Evolutionary conservation across 495 filamentous ascomycete genomes (phyloP).

Genomic region (Penicillium malachiteum): DNA sequence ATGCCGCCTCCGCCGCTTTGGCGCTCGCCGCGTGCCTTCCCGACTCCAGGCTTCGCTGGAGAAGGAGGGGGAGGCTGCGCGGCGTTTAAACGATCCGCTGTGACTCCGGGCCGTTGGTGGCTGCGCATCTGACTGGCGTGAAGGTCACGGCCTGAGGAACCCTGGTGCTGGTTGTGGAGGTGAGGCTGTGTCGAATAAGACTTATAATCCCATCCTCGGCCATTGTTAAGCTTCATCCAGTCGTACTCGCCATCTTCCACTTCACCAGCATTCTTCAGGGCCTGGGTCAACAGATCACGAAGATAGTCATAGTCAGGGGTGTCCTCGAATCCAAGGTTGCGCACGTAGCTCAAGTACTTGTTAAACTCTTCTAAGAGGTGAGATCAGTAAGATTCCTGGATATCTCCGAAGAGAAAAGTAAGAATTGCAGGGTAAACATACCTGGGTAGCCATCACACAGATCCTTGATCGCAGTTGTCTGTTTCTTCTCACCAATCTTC

Average conservation of each 20-base stretch:
- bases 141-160: conserved; percentile 74
- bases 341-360: conserved; percentile 95
- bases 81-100: conserved; percentile 94
- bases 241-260: conserved; percentile 99
- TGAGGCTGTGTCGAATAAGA: conserved; percentile 74
- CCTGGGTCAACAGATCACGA: conserved; percentile 92
- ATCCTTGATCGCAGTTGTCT: conserved; percentile 94
- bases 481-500: conserved; percentile 99
- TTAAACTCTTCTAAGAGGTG: conserved; percentile 77
- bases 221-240: conserved; percentile 99
- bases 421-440: conserved; percentile 25
- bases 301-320: conserved; percentile 98
- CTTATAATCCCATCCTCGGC: conserved; percentile 92
- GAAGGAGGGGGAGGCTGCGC: conserved; percentile 87
- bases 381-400: background rate
- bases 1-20: conserved; percentile 73
- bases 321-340: conserved; percentile 97
- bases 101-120: conserved; percentile 64
- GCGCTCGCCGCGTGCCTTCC: conserved; percentile 70
- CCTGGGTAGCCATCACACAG: conserved; percentile 93
- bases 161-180: conserved; percentile 73
- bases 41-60: conserved; percentile 75
- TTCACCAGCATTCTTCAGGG: conserved; percentile 90
- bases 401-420: no score
- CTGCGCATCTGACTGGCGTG: conserved; percentile 63